Conservation (phyloP, 257 asterid species). For the Apocynum venetum region DNA sequence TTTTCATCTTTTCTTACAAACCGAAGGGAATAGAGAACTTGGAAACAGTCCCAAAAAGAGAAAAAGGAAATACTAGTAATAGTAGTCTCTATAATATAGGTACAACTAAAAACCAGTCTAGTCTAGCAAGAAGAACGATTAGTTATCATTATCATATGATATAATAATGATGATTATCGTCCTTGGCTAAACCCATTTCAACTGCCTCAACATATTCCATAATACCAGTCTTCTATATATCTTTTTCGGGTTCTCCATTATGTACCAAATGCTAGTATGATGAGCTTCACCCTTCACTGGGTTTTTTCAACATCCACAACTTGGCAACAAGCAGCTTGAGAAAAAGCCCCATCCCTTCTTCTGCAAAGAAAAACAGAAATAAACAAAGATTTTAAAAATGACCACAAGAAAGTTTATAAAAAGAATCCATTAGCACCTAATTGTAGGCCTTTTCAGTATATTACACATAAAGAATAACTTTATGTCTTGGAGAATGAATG, state of each 20-base stretch:
- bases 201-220: too few relatives aligned
- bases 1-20: not conserved
- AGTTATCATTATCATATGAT: too few relatives aligned
- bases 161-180: too few relatives aligned
- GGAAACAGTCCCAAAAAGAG: not conserved
- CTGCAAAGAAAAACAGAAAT: slow-evolving; percentile 25
- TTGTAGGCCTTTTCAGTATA: not conserved
- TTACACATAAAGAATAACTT: not conserved
- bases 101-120: not conserved
- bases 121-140: too few relatives aligned
- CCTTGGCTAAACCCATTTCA: too few relatives aligned
- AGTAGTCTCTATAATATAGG: not conserved
- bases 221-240: not conserved
- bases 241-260: not conserved
- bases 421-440: not conserved
- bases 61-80: too few relatives aligned
- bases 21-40: not conserved
- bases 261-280: not conserved
- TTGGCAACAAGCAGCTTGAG: slow-evolving; percentile 51
- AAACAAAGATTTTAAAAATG: too few relatives aligned
- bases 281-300: slow-evolving; percentile 16
- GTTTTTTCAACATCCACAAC: slow-evolving; percentile 15
- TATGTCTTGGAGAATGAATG: not conserved
- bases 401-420: not conserved
- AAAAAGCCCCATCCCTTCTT: slow-evolving; percentile 50